Base-by-base conservation (phyloP, 305 asterid genomes). In the Ajuga reptans region DNA sequence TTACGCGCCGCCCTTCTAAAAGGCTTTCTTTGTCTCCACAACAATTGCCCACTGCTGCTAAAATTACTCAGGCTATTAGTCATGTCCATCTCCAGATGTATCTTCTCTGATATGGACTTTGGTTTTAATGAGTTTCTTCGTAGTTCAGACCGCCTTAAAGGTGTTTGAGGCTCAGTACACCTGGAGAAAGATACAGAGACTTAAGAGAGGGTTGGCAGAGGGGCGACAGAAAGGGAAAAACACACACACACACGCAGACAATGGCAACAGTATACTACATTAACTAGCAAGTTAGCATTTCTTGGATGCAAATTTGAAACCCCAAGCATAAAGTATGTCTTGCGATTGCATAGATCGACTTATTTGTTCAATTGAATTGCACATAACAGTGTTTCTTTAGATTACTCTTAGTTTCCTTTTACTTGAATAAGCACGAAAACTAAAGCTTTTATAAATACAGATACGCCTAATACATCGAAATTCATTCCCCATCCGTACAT, bases 21-120 rank as follows among this genome's bases (percentile, higher is more conserved):
- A 33, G 95, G 89, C 80, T 87, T 90, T 75, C 84, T 78, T 51
- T 84, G 85, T 77, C 87, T 82, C 97, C 98, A 90, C 39, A 87
- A 79, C 68, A 89, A 77, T 55, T 79, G 77, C 71, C 71, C 87
- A 41, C 76, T 73, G 9, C 80, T 75, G 47, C 82, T 72, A 18
- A 66, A 39, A 62, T 60, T 67, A 42, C 75, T 75, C 55, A 74
- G 29, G 27, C 47, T 51, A 60, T 72, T 81, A 62, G 51, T 66
- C 33, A 69, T 45, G 31, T 74, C 82, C 66, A 14, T 68, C 4
- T 16, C 79, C 66, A 15, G 78, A 18, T 31, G 9, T 16, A 9
- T 31, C 64, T 61, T 66, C 71, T 78, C 67, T 46, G 75, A 71
- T 61, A 21, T 53, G 49, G 84, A 62, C 59, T 74, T 81, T n/a